These are phyloP conservation scores for Aspergillus egyptiacus DNA, from an alignment of 495 filamentous ascomycete species.

Conservation along the genomic window DNA sequence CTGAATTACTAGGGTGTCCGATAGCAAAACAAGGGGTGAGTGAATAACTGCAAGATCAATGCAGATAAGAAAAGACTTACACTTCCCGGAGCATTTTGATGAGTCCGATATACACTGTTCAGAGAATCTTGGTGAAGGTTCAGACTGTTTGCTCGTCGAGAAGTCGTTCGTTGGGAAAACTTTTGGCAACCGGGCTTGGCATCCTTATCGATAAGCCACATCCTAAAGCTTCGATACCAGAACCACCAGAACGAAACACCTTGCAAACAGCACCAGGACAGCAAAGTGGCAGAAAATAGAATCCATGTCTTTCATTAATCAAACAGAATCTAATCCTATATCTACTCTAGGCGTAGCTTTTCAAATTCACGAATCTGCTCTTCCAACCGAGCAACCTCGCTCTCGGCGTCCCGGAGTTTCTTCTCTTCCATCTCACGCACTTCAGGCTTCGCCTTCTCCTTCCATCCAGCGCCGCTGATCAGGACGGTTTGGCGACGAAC, in stretches of 20 bases:
- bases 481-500: constrained; percentile 32
- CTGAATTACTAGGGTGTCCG: too few relatives aligned
- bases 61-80: constrained; percentile 26
- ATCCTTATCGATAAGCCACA: constrained; percentile 27
- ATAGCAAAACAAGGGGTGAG: too few relatives aligned
- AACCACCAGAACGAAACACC: neutral
- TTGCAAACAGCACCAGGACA: neutral
- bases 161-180: constrained; percentile 16
- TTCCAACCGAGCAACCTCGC: constrained; percentile 49
- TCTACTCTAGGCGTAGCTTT: constrained; percentile 43
- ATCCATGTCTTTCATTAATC: neutral
- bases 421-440: constrained; percentile 55
- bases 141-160: constrained; percentile 1
- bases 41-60: too few relatives aligned
- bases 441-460: constrained; percentile 46
- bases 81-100: constrained; percentile 32
- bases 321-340: constrained; percentile 5
- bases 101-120: neutral
- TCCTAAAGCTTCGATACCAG: neutral
- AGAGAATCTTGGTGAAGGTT: constrained; percentile 1
- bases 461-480: constrained; percentile 33
- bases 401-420: constrained; percentile 53
- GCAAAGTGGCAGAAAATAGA: neutral
- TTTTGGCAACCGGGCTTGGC: constrained; percentile 27
- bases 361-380: constrained; percentile 47